phyloP scores from a whole-genome alignment of 2,329 filamentous ascomycete genomes.

The Aureobasidium vineae region DNA sequence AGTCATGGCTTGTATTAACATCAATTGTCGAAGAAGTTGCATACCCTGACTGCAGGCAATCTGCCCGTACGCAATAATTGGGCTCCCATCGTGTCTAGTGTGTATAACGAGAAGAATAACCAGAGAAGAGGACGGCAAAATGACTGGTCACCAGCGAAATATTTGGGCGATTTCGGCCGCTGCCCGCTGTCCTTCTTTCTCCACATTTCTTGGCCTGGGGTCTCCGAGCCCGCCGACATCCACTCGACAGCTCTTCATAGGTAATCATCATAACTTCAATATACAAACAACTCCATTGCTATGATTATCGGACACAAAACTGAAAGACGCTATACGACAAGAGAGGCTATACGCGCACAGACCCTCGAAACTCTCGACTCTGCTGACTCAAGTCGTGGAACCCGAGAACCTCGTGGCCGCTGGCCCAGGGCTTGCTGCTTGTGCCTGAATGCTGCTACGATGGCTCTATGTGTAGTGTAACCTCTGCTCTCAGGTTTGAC shows the following conservation, averaged over 20 bases:
- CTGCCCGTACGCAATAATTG: conserved; percentile 26
- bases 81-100: conserved; percentile 23
- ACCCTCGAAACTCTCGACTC: not conserved
- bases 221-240: conserved; percentile 3
- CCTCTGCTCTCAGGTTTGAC: not conserved
- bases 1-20: not conserved
- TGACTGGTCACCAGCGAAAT: conserved; percentile 15
- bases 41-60: conserved; percentile 26
- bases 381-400: not conserved
- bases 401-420: no score
- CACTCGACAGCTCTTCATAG: not conserved
- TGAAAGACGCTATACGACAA: not conserved
- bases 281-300: not conserved
- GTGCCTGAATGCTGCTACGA: no score
- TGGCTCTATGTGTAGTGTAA: no score
- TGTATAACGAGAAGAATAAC: conserved; percentile 3
- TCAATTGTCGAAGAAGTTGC: not conserved
- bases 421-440: no score
- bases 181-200: conserved; percentile 3
- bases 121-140: not conserved
- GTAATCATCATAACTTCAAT: not conserved
- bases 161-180: conserved; percentile 18
- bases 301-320: no score
- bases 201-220: conserved; percentile 14
- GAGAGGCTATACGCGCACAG: not conserved